These are phyloP conservation scores for Ascomycota sp. DNA, from an alignment of 2,329 filamentous ascomycete genomes.

Conservation along the genomic window DNA sequence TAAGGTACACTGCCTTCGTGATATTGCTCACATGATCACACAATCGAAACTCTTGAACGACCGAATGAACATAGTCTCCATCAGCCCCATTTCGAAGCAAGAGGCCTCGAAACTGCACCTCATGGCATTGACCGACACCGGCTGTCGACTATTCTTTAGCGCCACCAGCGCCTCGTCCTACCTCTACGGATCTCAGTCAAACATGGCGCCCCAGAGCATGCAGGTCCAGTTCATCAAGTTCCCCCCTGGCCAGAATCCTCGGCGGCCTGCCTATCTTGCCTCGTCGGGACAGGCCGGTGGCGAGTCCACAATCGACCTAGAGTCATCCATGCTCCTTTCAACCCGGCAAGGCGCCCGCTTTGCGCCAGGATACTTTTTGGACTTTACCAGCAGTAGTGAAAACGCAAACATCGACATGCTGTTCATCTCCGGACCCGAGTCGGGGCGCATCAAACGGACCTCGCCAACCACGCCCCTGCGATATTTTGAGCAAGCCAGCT, in stretches of 20 bases:
- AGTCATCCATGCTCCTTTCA: constrained; percentile 25
- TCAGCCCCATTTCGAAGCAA: constrained; percentile 61
- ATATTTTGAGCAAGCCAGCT: constrained; percentile 64
- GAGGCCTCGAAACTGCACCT: constrained; percentile 73
- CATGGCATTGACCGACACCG: constrained; percentile 76
- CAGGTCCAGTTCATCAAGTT: constrained; percentile 95
- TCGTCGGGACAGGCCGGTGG: constrained; percentile 6
- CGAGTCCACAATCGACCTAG: constrained; percentile 23
- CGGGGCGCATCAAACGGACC: constrained; percentile 56
- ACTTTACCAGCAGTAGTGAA: constrained; percentile 49
- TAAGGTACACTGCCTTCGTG: constrained; percentile 37
- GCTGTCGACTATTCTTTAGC: constrained; percentile 80
- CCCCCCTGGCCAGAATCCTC: constrained; percentile 35
- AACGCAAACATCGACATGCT: constrained; percentile 43
- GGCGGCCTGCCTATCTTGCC: constrained; percentile 9
- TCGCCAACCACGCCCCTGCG: constrained; percentile 29
- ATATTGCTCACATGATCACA: constrained; percentile 74
- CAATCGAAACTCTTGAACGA: constrained; percentile 50
- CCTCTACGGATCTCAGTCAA: constrained; percentile 38
- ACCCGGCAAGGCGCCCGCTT: constrained; percentile 41
- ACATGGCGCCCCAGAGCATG: constrained; percentile 71
- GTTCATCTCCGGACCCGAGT: constrained; percentile 75
- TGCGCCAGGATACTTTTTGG: constrained; percentile 78
- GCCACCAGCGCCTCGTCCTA: constrained; percentile 61
- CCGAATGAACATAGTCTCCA: constrained; percentile 56